Percentiles rank a stretch among this genome's conserved stretches.
phyloP scores from a whole-genome alignment of 108 stramenopile genomes.

The Craspedostauros australis region DNA sequence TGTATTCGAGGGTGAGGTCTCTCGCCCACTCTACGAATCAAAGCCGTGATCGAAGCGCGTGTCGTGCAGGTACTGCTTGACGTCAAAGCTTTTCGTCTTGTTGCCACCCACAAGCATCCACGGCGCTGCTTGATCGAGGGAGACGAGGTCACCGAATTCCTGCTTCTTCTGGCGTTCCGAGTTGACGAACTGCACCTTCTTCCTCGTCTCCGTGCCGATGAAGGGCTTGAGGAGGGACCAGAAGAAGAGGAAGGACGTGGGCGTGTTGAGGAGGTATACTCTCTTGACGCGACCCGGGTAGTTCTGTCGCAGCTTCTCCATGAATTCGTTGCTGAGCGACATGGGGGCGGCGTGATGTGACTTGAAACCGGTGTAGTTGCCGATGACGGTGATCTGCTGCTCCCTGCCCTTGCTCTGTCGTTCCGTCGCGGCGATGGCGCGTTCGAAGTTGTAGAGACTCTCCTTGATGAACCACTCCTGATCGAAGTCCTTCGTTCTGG shows the following conservation, averaged over 20 bases:
- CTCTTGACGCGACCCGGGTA: conserved; percentile 34
- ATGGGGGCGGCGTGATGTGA: conserved; percentile 26
- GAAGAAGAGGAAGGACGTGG: conserved; percentile 32
- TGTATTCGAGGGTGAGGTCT: background rate
- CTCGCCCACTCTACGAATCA: conserved; percentile 4
- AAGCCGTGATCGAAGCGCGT: conserved; percentile 23
- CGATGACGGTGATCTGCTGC: conserved; percentile 25
- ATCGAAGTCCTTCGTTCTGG: conserved; percentile 24
- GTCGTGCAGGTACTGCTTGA: conserved; percentile 13
- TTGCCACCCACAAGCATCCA: conserved; percentile 34
- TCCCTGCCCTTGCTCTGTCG: conserved; percentile 19
- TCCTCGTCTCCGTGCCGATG: conserved; percentile 35
- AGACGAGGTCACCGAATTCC: conserved; percentile 15
- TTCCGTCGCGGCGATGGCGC: conserved; percentile 38
- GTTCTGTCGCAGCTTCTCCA: conserved; percentile 29
- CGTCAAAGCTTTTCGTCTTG: conserved; percentile 19
- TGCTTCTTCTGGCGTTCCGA: conserved; percentile 21
- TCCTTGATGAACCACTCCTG: conserved; percentile 37
- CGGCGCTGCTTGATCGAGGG: conserved; percentile 28
- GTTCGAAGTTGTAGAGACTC: conserved; percentile 37
- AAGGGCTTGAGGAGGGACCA: conserved; percentile 38
- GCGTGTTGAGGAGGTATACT: conserved; percentile 30
- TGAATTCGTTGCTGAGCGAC: conserved; percentile 18
- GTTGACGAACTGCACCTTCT: conserved; percentile 27
- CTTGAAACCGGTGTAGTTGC: conserved; percentile 30